A percentile compares a stretch with the other conserved stretches of the same genome.
Conservation (phyloP, 148 eudicot genomes). For the Pouteria glomerata region DNA sequence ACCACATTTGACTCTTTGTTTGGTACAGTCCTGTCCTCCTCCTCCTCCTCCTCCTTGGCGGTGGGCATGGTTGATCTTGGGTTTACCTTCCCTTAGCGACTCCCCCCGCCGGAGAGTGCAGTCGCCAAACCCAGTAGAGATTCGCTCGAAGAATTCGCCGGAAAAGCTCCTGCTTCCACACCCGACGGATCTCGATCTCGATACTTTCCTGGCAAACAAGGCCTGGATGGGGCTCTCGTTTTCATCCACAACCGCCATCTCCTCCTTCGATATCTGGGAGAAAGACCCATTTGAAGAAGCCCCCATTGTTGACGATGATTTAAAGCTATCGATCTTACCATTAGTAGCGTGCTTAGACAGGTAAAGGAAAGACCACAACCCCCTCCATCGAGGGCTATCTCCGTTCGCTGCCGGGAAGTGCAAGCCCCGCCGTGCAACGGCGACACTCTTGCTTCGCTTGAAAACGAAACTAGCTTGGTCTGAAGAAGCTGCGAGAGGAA, state of each 20-base stretch:
- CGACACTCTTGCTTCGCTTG: constrained; percentile 66
- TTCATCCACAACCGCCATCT: constrained; percentile 36
- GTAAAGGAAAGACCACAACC: constrained; percentile 72
- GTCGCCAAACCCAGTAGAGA: constrained; percentile 89
- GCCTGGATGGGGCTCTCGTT: constrained; percentile 34
- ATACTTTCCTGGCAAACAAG: constrained; percentile 34
- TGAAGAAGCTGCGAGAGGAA: not conserved
- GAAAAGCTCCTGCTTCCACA: constrained; percentile 91
- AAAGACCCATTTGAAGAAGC: not conserved
- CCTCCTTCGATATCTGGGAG: constrained; percentile 13
- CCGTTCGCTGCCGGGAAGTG: constrained; percentile 4
- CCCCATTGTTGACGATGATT: no score
- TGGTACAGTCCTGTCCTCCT: constrained; percentile 23
- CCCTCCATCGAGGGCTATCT: constrained; percentile 32
- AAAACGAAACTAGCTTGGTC: constrained; percentile 24
- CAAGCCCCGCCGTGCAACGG: constrained; percentile 13
- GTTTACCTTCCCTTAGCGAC: constrained; percentile 59
- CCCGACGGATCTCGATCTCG: constrained; percentile 93
- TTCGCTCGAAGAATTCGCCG: constrained; percentile 77
- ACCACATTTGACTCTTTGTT: constrained; percentile 69
- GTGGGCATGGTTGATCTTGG: constrained; percentile 18
- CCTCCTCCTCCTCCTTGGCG: constrained; percentile 5
- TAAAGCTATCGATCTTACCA: no score
- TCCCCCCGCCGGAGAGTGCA: constrained; percentile 86
- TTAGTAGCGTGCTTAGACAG: constrained; percentile 14